Evolutionary conservation across 2,329 filamentous ascomycete species (phyloP), one percentile per base, ranked within the genome.

Genomic region (Juglanconis sp.): DNA sequence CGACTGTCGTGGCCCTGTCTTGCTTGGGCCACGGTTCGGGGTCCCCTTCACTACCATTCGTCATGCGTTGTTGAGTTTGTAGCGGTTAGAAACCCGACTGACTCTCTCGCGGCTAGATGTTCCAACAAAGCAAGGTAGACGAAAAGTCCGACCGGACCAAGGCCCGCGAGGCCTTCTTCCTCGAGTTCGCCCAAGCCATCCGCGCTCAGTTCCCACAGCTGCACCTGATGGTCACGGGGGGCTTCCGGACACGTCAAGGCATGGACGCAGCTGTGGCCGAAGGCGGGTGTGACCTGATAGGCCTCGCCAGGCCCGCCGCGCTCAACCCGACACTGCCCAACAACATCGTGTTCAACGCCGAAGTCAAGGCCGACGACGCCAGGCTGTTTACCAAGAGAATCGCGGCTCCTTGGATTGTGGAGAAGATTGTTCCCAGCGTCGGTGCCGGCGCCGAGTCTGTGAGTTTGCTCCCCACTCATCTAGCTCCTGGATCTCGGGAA

Each of bases 151-250:
- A 74, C 30, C 76, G 77, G 5, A 86, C 84, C 1, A 72, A 74
- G 11, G 78, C 79, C 0, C 79, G 87, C 7, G 87, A 90, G 65
- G 85, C 86, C 0, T 90, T 87, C 75, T 90, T 91, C 73, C 74
- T 89, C 1, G 82, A 88, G 50, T 90, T 89, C 64, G 83, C 85
- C 0, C 72, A 76, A n/a, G 73, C 76, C 8, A 78, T 84, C 38
- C 77, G 83, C 34, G 67, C 68, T 4, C 71, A 73, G 31, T 77
- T 81, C 57, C 76, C 78, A 0, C 64, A 72, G 3, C 70, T 81
- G 0, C 72, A 79, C 0, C 69, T 86, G 36, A 81, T 85, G 75
- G 77, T 89, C 3, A 88, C 85, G 0, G 87, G 87, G 3, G 87
- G 87, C 0, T 87, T 90, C 70, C 79, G 85, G 1, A 81, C 78